These are phyloP conservation scores for Pseudonectria buxi DNA, from an alignment of 2,329 filamentous ascomycete genomes.

Conservation along the genomic window DNA sequence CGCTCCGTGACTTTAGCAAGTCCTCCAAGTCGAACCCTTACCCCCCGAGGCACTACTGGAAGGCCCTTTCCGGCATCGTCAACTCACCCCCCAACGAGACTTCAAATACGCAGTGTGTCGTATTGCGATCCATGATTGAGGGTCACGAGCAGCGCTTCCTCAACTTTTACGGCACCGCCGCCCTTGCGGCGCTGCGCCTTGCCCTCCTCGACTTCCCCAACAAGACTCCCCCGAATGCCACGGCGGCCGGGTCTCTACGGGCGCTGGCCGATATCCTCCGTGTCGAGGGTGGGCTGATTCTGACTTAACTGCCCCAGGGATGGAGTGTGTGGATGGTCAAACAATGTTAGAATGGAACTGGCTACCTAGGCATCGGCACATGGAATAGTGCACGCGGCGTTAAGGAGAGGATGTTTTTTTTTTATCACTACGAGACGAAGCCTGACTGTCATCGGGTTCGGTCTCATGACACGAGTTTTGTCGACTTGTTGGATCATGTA, in stretches of 20 bases:
- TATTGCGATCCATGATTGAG: slow-evolving; percentile 65
- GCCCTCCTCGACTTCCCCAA: slow-evolving; percentile 70
- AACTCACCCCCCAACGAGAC: slow-evolving; percentile 63
- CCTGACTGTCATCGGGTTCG: slow-evolving; percentile 3
- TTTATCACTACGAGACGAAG: slow-evolving; percentile 1
- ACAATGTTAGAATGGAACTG: background rate
- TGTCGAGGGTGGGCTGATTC: slow-evolving; percentile 41
- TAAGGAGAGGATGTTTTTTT: slow-evolving; percentile 5
- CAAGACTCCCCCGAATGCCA: slow-evolving; percentile 39
- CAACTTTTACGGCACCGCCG: slow-evolving; percentile 72
- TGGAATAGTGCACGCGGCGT: slow-evolving; percentile 7
- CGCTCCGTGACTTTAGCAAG: slow-evolving; percentile 73
- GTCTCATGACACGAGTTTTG: slow-evolving; percentile 13
- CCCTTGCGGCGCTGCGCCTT: slow-evolving; percentile 60
- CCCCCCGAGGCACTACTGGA: slow-evolving; percentile 79
- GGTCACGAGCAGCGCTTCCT: slow-evolving; percentile 71
- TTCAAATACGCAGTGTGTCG: slow-evolving; percentile 66
- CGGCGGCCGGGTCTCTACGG: slow-evolving; percentile 44
- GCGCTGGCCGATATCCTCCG: slow-evolving; percentile 49
- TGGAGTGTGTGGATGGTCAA: no score
- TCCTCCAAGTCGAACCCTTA: slow-evolving; percentile 64
- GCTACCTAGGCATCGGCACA: slow-evolving; percentile 5
- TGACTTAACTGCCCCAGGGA: slow-evolving; percentile 25
- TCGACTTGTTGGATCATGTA: slow-evolving; percentile 17
- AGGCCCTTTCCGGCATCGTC: slow-evolving; percentile 64